Conservation (phyloP, 1,284 basidiomycete genomes). For the Ceraceosorus bombacis region DNA sequence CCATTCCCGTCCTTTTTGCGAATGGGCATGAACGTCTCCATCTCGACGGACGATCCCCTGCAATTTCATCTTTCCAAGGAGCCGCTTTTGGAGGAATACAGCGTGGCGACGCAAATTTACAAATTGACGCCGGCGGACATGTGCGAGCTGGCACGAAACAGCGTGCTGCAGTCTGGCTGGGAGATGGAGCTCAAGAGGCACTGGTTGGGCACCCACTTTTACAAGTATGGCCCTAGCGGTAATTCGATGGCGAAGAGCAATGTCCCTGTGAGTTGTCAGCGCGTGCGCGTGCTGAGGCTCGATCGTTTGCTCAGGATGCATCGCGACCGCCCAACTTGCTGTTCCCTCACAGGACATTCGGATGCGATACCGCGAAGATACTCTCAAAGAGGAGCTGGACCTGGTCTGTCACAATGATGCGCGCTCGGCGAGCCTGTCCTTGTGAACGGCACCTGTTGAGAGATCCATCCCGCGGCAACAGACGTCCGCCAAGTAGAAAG, state of each 20-base stretch:
- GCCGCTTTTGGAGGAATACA: constrained; percentile 92
- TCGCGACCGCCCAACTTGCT: not conserved
- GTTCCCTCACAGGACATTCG: constrained; percentile 57
- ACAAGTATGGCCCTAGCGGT: constrained; percentile 53
- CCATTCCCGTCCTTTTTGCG: constrained; percentile 96
- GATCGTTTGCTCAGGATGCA: too few species aligned
- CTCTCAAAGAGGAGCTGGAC: constrained; percentile 66
- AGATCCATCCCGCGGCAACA: too few species aligned
- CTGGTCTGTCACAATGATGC: constrained; percentile 17
- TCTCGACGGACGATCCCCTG: constrained; percentile 87
- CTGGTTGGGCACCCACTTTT: constrained; percentile 70
- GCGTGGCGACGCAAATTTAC: constrained; percentile 68
- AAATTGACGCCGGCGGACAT: constrained; percentile 52
- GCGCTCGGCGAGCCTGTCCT: too few species aligned
- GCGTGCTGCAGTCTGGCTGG: constrained; percentile 91
- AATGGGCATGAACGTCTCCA: constrained; percentile 86
- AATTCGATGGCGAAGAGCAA: constrained; percentile 60
- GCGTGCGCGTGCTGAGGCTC: too few species aligned
- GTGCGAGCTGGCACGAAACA: constrained; percentile 88
- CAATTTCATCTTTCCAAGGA: constrained; percentile 54
- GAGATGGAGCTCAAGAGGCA: constrained; percentile 98
- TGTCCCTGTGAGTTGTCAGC: constrained; percentile 57
- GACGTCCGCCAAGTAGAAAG: too few species aligned
- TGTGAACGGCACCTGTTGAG: too few species aligned
- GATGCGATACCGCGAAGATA: constrained; percentile 78